Base-by-base conservation (phyloP, 2,329 filamentous ascomycete species). In the Pseudocercospora fuligena region DNA sequence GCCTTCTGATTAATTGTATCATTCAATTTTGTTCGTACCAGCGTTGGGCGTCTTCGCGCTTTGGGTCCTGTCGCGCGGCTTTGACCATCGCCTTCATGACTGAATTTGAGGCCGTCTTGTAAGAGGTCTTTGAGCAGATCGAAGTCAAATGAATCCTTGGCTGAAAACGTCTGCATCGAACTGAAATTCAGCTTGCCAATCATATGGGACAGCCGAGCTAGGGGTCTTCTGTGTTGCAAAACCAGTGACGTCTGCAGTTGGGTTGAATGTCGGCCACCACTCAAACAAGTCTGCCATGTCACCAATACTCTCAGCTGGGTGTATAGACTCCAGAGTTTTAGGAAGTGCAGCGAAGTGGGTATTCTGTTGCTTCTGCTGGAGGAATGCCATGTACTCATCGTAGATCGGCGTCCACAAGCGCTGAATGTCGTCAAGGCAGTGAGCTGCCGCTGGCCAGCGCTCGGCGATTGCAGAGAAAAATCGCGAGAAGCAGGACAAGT, bases 381-480 rank as follows among this genome's bases (percentile, higher is more conserved):
- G 31, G 29, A 23, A 59, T 14, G 31, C 5, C 12, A 46, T 47
- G 43, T 49, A 61, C 47, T 61, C 60, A 19, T 31, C 23, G 14
- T 23, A 31, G 27, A 61, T 49, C n/a, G 60, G 60, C 11, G 16
- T 23, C 40, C 40, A 49, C 21, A 61, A 31, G 21, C 46, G 60
- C n/a, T 33, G 23, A 16, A 49, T 29, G 19, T 61, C 43, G 14
- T 61, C 46, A 25, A 51, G 60, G n/a, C 60, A 61, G 8, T 49
- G 60, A 23, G 47, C 11, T 16, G 60, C 60, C 11, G 60, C 60
- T 23, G 60, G 60, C 60, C 60, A 61, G 46, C 60, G 60, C 33
- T 61, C 60, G 5, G 60, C 60, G 31, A 61, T 61, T 16, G 60
- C 46, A 12, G 60, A 19, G 25, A 61, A 61, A 27, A 61, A 61